Percentiles rank a stretch among this genome's conserved stretches.
Conservation (phyloP, 2,329 filamentous ascomycete species). For the Leptographium wingfieldii region DNA sequence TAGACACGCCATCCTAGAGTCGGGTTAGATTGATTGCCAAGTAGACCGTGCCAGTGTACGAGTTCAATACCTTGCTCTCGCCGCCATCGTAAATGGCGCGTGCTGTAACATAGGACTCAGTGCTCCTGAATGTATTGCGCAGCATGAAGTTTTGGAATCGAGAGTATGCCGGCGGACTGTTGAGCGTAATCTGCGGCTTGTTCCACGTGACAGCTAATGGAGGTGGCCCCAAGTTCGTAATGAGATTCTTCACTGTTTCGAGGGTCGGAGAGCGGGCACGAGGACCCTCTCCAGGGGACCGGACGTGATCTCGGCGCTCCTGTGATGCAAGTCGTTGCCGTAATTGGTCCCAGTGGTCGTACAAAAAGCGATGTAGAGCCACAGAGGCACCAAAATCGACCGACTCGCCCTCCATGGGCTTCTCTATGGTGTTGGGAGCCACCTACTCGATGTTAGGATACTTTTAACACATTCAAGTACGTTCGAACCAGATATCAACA, state of each 20-base stretch:
- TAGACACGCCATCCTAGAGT: slow-evolving; percentile 47
- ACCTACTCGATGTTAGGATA: slow-evolving; percentile 22
- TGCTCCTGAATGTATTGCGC: slow-evolving; percentile 51
- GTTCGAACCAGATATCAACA: slow-evolving; percentile 14
- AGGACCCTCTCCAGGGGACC: slow-evolving; percentile 39
- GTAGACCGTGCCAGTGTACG: not conserved
- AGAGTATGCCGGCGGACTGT: slow-evolving; percentile 51
- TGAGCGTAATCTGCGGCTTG: slow-evolving; percentile 49
- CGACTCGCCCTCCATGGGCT: slow-evolving; percentile 30
- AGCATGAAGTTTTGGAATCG: slow-evolving; percentile 64
- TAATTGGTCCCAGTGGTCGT: slow-evolving; percentile 60
- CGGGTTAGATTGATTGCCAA: not conserved
- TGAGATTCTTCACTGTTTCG: slow-evolving; percentile 47
- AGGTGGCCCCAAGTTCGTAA: slow-evolving; percentile 54
- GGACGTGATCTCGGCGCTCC: slow-evolving; percentile 43
- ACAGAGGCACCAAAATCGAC: slow-evolving; percentile 63
- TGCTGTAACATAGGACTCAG: slow-evolving; percentile 50
- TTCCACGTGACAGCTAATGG: slow-evolving; percentile 59
- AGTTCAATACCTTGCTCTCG: slow-evolving; percentile 44
- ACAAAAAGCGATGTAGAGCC: slow-evolving; percentile 54
- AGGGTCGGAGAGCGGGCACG: slow-evolving; percentile 43
- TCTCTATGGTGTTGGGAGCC: slow-evolving; percentile 33
- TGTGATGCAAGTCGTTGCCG: slow-evolving; percentile 49
- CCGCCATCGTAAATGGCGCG: slow-evolving; percentile 59
- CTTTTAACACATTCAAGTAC: not conserved